phyloP scores from a whole-genome alignment of 2,329 filamentous ascomycete genomes.

The Achaetomium macrosporum region DNA sequence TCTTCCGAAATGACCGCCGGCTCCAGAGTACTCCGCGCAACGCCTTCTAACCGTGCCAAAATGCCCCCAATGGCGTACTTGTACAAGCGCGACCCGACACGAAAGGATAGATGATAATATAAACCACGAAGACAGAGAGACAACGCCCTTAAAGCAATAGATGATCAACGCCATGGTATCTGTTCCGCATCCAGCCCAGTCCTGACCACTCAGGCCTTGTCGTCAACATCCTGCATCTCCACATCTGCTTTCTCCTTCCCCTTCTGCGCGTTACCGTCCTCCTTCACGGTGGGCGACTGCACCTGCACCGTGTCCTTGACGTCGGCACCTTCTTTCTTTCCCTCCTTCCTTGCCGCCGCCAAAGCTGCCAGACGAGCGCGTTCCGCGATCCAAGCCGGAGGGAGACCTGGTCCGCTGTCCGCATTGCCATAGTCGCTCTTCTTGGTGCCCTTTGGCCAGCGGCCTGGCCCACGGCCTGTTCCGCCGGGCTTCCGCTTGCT shows the following conservation, averaged over 20 bases:
- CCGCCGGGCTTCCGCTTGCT: slow-evolving; percentile 53
- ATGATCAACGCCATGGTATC: slow-evolving; percentile 12
- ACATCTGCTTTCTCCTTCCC: slow-evolving; percentile 24
- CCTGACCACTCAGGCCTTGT: slow-evolving; percentile 9
- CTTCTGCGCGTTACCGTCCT: slow-evolving; percentile 15
- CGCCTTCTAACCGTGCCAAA: slow-evolving; percentile 3
- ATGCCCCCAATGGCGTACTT: neutral
- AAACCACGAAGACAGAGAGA: neutral
- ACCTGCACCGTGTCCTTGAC: slow-evolving; percentile 36
- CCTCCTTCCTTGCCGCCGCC: slow-evolving; percentile 10
- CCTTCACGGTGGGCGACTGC: slow-evolving; percentile 30
- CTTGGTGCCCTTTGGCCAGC: slow-evolving; percentile 64
- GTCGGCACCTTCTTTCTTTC: slow-evolving; percentile 24
- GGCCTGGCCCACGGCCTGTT: slow-evolving; percentile 58
- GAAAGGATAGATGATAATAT: neutral
- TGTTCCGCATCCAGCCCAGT: neutral
- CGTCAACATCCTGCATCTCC: slow-evolving; percentile 26
- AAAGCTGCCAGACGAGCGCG: slow-evolving; percentile 21
- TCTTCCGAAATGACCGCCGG: neutral
- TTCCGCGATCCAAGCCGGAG: slow-evolving; percentile 48
- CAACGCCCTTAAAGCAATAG: neutral
- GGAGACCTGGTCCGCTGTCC: slow-evolving; percentile 57
- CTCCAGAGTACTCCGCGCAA: neutral
- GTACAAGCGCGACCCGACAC: neutral
- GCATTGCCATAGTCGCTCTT: slow-evolving; percentile 64